phyloP scores from a whole-genome alignment of 495 filamentous ascomycete genomes.

The Lasiosphaeria ovina region DNA sequence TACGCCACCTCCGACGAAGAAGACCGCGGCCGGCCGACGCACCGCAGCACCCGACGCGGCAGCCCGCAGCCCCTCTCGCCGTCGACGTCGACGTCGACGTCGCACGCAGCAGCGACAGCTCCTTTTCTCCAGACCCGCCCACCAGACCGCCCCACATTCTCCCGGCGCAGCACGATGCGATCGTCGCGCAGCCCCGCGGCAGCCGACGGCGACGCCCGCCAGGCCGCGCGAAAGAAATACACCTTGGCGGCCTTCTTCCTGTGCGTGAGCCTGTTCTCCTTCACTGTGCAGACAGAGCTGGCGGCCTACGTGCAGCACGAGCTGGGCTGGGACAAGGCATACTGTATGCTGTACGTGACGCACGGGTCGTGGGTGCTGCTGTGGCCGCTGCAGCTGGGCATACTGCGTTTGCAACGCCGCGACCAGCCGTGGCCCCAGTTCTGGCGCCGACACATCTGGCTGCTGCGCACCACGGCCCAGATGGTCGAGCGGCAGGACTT shows the following conservation, averaged over 20 bases:
- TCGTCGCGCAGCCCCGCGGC: slow-evolving; percentile 33
- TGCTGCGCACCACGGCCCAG: slow-evolving; percentile 74
- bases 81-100: neutral
- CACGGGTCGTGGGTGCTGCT: slow-evolving; percentile 90
- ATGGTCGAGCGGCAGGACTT: slow-evolving; percentile 74
- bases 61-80: slow-evolving; percentile 4
- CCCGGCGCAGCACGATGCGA: slow-evolving; percentile 25
- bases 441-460: slow-evolving; percentile 74
- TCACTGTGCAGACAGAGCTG: slow-evolving; percentile 88
- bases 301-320: slow-evolving; percentile 90
- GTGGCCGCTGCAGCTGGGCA: slow-evolving; percentile 79
- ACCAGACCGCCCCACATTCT: slow-evolving; percentile 10
- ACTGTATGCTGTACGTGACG: slow-evolving; percentile 97
- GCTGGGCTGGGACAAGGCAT: slow-evolving; percentile 89
- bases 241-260: slow-evolving; percentile 82
- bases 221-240: slow-evolving; percentile 72
- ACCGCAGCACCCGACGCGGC: slow-evolving; percentile 13
- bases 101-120: neutral
- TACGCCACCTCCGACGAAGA: slow-evolving; percentile 7
- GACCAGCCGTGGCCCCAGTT: slow-evolving; percentile 79
- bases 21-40: slow-evolving; percentile 12
- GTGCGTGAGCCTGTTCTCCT: slow-evolving; percentile 73
- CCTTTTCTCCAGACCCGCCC: neutral
- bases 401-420: slow-evolving; percentile 71
- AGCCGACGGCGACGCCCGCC: slow-evolving; percentile 48